phyloP scores from a whole-genome alignment of 2,329 filamentous ascomycete species.

The Nemania sp. region DNA sequence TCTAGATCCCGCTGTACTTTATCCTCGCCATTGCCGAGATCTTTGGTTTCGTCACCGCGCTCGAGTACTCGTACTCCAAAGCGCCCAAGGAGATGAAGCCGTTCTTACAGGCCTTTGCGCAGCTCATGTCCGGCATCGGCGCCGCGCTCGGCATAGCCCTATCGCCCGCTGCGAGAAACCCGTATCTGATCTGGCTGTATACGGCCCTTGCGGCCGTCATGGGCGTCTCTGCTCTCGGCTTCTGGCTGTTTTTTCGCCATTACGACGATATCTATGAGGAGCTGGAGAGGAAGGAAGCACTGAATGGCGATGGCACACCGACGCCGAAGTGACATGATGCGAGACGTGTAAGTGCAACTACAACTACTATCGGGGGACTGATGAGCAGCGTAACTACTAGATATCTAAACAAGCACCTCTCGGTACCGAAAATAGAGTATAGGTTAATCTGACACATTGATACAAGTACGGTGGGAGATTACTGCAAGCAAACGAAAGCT shows the following conservation, averaged over 20 bases:
- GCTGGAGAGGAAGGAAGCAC: no score
- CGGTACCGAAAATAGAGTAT: no score
- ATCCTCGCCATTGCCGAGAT: slow-evolving; percentile 20
- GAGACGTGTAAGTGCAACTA: no score
- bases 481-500: no score
- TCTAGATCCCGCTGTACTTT: slow-evolving; percentile 47
- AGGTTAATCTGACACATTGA: no score
- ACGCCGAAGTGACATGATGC: no score
- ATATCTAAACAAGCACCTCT: no score
- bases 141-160: slow-evolving; percentile 22
- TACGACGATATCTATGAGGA: no score
- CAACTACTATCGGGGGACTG: no score
- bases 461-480: no score
- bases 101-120: slow-evolving; percentile 18
- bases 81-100: slow-evolving; percentile 19
- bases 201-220: slow-evolving; percentile 9
- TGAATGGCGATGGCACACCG: no score
- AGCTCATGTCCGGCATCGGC: slow-evolving; percentile 8
- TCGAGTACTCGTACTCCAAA: slow-evolving; percentile 24
- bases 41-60: slow-evolving; percentile 18
- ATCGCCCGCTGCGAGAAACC: slow-evolving; percentile 19
- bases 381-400: no score
- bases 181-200: slow-evolving; percentile 19
- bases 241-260: not conserved
- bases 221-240: not conserved